phyloP scores from a whole-genome alignment of 805 yeast genomes.

The Kluyveromyces starmeri region DNA sequence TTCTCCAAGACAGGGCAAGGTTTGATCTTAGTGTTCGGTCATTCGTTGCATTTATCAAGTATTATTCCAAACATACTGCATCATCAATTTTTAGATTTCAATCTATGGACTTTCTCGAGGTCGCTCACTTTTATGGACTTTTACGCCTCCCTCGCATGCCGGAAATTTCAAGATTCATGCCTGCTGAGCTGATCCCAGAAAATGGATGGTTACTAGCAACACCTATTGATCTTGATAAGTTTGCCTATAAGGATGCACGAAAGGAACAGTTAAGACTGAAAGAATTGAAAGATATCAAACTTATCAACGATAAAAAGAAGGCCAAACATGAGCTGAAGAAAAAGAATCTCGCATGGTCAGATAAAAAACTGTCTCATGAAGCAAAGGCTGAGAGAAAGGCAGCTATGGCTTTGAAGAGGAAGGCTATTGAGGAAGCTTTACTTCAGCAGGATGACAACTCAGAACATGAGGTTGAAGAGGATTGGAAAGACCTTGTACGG shows the following conservation, averaged over 20 bases:
- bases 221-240: conserved; percentile 58
- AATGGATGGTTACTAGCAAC: conserved; percentile 67
- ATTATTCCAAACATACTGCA: conserved; percentile 83
- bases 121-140: conserved; percentile 73
- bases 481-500: conserved; percentile 82
- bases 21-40: conserved; percentile 76
- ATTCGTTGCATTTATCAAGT: conserved; percentile 73
- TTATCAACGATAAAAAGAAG: conserved; percentile 29
- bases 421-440: conserved; percentile 47
- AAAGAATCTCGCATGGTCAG: conserved; percentile 73
- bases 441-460: conserved; percentile 33
- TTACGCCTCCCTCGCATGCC: conserved; percentile 92
- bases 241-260: conserved; percentile 51
- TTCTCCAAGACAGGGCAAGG: conserved; percentile 63
- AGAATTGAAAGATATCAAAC: conserved; percentile 41
- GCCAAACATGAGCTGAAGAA: conserved; percentile 37
- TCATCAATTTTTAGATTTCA: conserved; percentile 75
- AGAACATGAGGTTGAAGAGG: conserved; percentile 44
- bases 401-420: conserved; percentile 45
- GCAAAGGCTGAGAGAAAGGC: conserved; percentile 53
- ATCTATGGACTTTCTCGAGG: conserved; percentile 58
- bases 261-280: conserved; percentile 56
- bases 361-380: conserved; percentile 56
- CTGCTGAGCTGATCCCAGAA: conserved; percentile 42
- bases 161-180: conserved; percentile 50